phyloP scores from a whole-genome alignment of 257 asterid genomes.

The Solanum etuberosum region DNA sequence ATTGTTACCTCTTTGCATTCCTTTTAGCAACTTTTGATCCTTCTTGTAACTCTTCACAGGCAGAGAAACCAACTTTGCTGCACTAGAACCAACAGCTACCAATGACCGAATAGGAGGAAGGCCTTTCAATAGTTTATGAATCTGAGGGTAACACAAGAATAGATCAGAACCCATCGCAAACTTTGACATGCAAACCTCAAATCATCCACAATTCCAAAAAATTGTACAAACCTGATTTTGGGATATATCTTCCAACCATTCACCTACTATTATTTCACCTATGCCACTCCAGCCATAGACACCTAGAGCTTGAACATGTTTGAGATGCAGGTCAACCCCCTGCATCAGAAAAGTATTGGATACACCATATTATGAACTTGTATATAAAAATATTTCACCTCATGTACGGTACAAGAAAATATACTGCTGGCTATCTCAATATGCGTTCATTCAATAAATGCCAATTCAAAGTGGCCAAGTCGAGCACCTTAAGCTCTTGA shows the following conservation, averaged over 20 bases:
- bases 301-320: constrained; percentile 82
- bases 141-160: constrained; percentile 20
- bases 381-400: neutral
- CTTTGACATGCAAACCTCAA: constrained; percentile 7
- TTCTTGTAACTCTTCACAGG: constrained; percentile 79
- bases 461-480: neutral
- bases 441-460: neutral
- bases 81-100: constrained; percentile 96
- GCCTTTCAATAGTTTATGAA: constrained; percentile 87
- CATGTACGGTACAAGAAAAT: neutral
- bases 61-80: constrained; percentile 81
- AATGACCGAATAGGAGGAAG: constrained; percentile 92
- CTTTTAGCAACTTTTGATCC: constrained; percentile 81
- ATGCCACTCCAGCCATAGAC: constrained; percentile 83
- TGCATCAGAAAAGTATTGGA: constrained; percentile 25
- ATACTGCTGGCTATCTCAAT: neutral
- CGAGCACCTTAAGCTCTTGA: neutral
- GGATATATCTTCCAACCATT: constrained; percentile 97
- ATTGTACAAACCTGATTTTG: constrained; percentile 65
- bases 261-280: constrained; percentile 73
- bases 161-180: neutral
- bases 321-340: constrained; percentile 91
- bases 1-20: constrained; percentile 89
- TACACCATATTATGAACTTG: constrained; percentile 1
- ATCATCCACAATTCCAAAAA: neutral